Evolutionary conservation across 108 stramenopile species (phyloP).

Genomic region (Thalassiosira profunda): DNA sequence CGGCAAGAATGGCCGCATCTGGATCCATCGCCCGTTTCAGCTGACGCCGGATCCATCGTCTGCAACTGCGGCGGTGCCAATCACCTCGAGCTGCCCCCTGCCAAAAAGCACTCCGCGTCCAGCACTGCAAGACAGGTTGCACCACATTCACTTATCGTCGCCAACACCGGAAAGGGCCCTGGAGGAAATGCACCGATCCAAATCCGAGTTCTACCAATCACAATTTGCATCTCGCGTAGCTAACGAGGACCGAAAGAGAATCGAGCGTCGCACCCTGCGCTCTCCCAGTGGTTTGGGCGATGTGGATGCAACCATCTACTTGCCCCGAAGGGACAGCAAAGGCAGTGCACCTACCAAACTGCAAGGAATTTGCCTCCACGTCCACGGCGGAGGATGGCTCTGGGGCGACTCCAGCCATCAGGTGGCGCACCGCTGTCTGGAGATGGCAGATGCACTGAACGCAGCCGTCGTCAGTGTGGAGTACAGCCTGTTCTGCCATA

Average conservation of each 20-base stretch:
- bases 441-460: conserved; percentile 35
- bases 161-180: conserved; percentile 5
- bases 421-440: conserved; percentile 50
- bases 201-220: conserved; percentile 34
- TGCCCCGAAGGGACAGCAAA: background rate
- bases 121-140: conserved; percentile 9
- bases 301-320: conserved; percentile 41
- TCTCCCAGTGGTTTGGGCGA: background rate
- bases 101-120: conserved; percentile 23
- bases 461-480: conserved; percentile 45
- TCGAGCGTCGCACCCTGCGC: conserved; percentile 6
- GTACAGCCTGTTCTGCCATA: conserved; percentile 13
- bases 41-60: conserved; percentile 9
- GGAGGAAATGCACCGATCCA: conserved; percentile 8
- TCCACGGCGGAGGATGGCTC: conserved; percentile 50
- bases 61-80: background rate
- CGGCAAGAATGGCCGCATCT: conserved; percentile 27
- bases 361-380: conserved; percentile 43
- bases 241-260: conserved; percentile 4
- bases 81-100: conserved; percentile 17
- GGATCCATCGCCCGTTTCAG: conserved; percentile 34
- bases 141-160: conserved; percentile 11
- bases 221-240: conserved; percentile 31
- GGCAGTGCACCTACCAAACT: conserved; percentile 1
- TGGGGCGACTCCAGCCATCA: conserved; percentile 47